Conservation (phyloP, 2,329 filamentous ascomycete genomes). For the Emmonsia crescens region DNA sequence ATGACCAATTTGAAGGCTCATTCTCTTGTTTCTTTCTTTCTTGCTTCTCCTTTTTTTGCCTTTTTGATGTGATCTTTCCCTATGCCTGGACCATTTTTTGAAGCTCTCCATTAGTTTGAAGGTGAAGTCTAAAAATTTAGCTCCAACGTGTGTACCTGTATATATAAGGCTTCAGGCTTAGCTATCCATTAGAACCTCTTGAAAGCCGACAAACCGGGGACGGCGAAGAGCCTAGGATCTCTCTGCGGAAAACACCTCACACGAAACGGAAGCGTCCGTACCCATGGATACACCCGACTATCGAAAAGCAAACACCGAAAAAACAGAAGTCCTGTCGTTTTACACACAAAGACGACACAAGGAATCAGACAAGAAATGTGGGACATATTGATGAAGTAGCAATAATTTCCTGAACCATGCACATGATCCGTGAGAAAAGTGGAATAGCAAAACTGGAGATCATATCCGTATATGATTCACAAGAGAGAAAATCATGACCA, state of each 20-base stretch:
- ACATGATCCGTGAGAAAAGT: not conserved
- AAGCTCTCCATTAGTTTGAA: too few relatives aligned
- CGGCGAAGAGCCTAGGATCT: too few relatives aligned
- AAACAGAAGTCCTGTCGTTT: not conserved
- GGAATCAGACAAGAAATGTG: not conserved
- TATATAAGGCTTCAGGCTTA: too few relatives aligned
- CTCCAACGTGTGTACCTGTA: too few relatives aligned
- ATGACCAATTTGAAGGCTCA: not conserved
- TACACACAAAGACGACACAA: not conserved
- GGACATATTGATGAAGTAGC: not conserved
- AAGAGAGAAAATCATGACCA: not conserved
- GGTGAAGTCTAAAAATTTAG: too few relatives aligned
- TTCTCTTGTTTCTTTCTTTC: not conserved
- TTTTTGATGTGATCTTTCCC: not conserved
- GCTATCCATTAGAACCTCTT: too few relatives aligned
- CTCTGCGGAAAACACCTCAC: too few relatives aligned
- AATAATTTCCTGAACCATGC: not conserved
- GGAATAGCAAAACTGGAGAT: not conserved
- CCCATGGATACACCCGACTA: not conserved
- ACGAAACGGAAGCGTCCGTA: too few relatives aligned
- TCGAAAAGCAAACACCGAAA: not conserved
- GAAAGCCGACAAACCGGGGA: too few relatives aligned
- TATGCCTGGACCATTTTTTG: too few relatives aligned
- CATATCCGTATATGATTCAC: too few relatives aligned
- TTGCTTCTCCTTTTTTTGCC: not conserved